Evolutionary conservation across 2,329 filamentous ascomycete species (phyloP), one percentile per base, ranked within the genome.

Genomic region (Colletotrichum liaoningense): DNA sequence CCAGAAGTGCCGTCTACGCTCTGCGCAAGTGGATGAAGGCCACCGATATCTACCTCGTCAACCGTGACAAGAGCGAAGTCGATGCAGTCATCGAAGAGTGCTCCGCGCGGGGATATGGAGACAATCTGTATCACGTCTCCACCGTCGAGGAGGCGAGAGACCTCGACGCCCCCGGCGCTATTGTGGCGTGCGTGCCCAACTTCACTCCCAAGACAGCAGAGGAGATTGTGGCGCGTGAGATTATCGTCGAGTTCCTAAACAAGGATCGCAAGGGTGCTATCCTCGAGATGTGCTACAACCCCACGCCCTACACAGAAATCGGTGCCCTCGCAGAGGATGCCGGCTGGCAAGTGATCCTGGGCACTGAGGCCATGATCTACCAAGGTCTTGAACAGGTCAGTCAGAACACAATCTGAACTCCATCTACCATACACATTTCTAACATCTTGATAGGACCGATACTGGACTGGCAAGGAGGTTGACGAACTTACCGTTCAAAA

Each of bases 241-340:
- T 94, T 0, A 81, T 88, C 0, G 86, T 90, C 77, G 80, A 84
- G 3, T 88, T 87, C 60, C 76, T 87, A 12, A 70, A 74, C 38
- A 85, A 85, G 80, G 79, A 85, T 35, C 83, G 88, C 74, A 92
- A 93, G 81, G 93, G 93, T 7, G 90, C 90, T 7, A 89, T 95
- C 69, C 81, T 95, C 73, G 93, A 95, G 81, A 95, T 96, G 93
- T 95, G 93, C 85, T 95, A 95, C 80, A 94, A 95, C 79, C 94
- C 94, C 0, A 85, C 87, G 3, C 92, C 93, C 0, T 92, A 89
- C 80, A 95, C 94, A 0, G 86, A 88, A 76, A 88, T 95, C 62
- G 90, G 89, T 1, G 87, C 86, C 56, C 77, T 95, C 55, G 90
- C 92, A 0, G 86, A 90, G 77, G 81, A 83, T 3, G 85, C 86